Base-by-base conservation (phyloP, 345 rosid genomes). In the Dovyalis caffra region DNA sequence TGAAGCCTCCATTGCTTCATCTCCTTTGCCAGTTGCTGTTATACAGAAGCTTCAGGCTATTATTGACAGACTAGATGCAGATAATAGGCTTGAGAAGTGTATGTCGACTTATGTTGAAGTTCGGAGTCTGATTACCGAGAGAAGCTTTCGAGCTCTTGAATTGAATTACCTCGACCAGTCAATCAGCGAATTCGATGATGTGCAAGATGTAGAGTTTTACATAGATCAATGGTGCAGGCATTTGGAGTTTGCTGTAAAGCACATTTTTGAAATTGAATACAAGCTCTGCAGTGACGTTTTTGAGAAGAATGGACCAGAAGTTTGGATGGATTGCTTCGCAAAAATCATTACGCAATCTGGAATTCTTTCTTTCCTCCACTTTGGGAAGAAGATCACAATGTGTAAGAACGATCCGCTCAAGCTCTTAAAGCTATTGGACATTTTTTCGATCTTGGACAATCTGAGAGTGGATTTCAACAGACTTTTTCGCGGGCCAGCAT, bases 361-460 rank as follows among this genome's bases (percentile, higher is more conserved):
- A 71, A 70, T 90, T 61, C 74, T 82, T 70, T 23, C 78, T 23
- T 78, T 78, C 51, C 88, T 95, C 33, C 77, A 74, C 47, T 95
- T 91, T 28, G 98, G 93, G 25, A 81, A 58, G 78, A 88, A 82
- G 34, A 79, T 89, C 51, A 76, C 96, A 7, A 81, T 86, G 69
- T 71, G 91, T 75, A 91, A 86, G 86, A 89, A 86, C 74, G 73
- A 81, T 77, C 89, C 96, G 21, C 68, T 74, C 74, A 92, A 90
- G 83, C 87, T 95, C 34, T 65, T 92, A 80, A 88, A 87, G 74
- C 90, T 92, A 67, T 68, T 95, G 67, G 87, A 85, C 34, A 76
- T 91, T 21, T 95, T 92, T 74, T 73, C 86, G 14, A 84, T 76
- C 66, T 74, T 92, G 76, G 90, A 92, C 49, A 79, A 78, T 45